Evolutionary conservation across 805 yeast genomes (phyloP).

Genomic region (Starmerella davenportii): DNA sequence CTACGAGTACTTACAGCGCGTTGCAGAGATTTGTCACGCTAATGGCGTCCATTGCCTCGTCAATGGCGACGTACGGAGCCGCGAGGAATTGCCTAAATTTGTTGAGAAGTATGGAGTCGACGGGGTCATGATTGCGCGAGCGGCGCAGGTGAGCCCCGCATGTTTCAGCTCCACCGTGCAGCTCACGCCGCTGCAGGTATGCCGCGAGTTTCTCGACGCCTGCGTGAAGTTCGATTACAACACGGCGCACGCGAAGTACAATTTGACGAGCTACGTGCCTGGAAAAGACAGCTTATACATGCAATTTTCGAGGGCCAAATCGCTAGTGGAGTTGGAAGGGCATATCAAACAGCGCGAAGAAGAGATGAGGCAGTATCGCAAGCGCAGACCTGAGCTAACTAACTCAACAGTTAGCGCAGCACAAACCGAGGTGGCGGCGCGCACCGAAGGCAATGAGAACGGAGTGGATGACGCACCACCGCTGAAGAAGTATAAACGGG

Average conservation of each 20-base stretch:
- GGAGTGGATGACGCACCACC: no score
- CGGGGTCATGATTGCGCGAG: conserved; percentile 88
- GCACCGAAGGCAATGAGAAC: no score
- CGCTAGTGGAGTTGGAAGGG: conserved; percentile 23
- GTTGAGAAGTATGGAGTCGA: conserved; percentile 37
- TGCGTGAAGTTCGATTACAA: conserved; percentile 44
- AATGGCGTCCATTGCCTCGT: conserved; percentile 55
- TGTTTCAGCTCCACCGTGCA: conserved; percentile 33
- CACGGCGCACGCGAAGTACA: conserved; percentile 61
- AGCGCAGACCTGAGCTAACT: not conserved
- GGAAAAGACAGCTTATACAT: conserved; percentile 50
- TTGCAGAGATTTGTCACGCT: conserved; percentile 42
- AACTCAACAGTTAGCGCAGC: not conserved
- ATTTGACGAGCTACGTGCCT: conserved; percentile 61
- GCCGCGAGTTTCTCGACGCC: conserved; percentile 37
- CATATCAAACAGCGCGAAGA: not conserved
- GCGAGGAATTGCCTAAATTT: conserved; percentile 36
- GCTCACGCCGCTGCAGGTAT: conserved; percentile 36
- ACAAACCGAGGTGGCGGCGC: not conserved
- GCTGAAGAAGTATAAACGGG: no score
- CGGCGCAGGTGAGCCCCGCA: conserved; percentile 75
- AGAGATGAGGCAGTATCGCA: not conserved
- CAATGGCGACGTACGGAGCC: conserved; percentile 55
- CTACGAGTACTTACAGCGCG: conserved; percentile 45
- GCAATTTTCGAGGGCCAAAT: conserved; percentile 37